phyloP scores from a whole-genome alignment of 2,329 filamentous ascomycete species.

The Didymella exigua region DNA sequence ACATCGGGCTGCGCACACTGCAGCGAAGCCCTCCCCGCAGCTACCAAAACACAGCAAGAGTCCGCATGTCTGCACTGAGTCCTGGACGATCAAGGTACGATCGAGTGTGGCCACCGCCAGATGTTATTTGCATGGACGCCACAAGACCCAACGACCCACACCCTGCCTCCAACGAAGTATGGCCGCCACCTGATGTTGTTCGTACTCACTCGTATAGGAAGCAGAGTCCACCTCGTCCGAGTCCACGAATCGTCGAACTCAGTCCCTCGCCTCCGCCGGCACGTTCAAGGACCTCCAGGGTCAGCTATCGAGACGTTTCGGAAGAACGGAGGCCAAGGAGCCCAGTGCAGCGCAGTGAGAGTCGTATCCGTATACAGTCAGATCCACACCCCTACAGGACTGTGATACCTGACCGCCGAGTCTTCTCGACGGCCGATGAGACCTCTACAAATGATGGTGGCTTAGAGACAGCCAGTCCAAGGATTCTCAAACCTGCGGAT shows the following conservation, averaged over 20 bases:
- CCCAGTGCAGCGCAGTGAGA: slow-evolving; percentile 18
- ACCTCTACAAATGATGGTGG: slow-evolving; percentile 21
- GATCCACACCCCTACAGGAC: slow-evolving; percentile 34
- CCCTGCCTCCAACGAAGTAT: slow-evolving; percentile 23
- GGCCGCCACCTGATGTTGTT: slow-evolving; percentile 32
- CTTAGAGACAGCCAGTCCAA: slow-evolving; percentile 23
- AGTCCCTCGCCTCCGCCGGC: slow-evolving; percentile 32
- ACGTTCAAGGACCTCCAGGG: slow-evolving; percentile 19
- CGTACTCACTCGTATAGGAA: slow-evolving; percentile 32
- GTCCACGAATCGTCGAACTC: slow-evolving; percentile 31
- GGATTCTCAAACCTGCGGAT: slow-evolving; percentile 34
- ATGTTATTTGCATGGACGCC: slow-evolving; percentile 20
- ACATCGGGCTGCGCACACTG: slow-evolving; percentile 32
- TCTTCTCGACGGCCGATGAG: slow-evolving; percentile 24
- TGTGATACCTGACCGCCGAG: slow-evolving; percentile 28
- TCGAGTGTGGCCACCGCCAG: slow-evolving; percentile 26
- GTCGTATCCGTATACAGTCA: slow-evolving; percentile 30
- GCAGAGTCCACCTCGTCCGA: slow-evolving; percentile 13
- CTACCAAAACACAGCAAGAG: slow-evolving; percentile 14
- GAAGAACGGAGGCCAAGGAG: slow-evolving; percentile 19
- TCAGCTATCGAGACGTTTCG: slow-evolving; percentile 26
- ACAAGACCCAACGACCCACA: slow-evolving; percentile 2
- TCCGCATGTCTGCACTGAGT: slow-evolving; percentile 29
- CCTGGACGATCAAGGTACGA: slow-evolving; percentile 28
- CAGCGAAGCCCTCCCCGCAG: slow-evolving; percentile 25